A percentile compares a stretch with the other conserved stretches of the same genome.
These are phyloP conservation scores for Vitellaria paradoxa DNA, from an alignment of 179 eudicot species.

Conservation along the genomic window DNA sequence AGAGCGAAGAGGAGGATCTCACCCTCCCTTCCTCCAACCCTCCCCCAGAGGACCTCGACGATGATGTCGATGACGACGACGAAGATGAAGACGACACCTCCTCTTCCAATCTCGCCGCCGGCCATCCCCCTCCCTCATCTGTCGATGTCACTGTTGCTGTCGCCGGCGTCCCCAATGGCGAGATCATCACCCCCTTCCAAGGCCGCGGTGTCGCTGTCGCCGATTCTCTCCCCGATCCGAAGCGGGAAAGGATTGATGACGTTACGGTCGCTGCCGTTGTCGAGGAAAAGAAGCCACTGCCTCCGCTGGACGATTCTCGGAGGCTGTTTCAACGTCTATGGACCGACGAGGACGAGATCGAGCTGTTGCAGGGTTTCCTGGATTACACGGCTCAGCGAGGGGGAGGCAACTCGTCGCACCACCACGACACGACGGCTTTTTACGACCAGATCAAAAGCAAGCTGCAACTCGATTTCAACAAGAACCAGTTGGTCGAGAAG, in stretches of 20 bases:
- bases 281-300: slow-evolving; percentile 36
- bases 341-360: slow-evolving; percentile 98
- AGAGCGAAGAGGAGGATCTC: slow-evolving; percentile 13
- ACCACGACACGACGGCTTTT: slow-evolving; percentile 84
- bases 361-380: slow-evolving; percentile 77
- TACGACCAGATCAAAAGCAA: slow-evolving; percentile 85
- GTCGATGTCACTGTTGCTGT: slow-evolving; percentile 15
- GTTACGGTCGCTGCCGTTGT: slow-evolving; percentile 16
- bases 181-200: slow-evolving; percentile 8
- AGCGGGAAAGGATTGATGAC: slow-evolving; percentile 23
- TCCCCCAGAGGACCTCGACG: slow-evolving; percentile 18
- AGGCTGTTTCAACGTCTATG: slow-evolving; percentile 76
- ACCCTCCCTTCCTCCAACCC: neutral
- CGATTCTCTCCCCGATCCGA: slow-evolving; percentile 26
- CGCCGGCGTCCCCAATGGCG: slow-evolving; percentile 28
- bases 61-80: slow-evolving; percentile 20
- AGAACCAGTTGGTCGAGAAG: slow-evolving; percentile 91
- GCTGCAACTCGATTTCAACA: slow-evolving; percentile 80
- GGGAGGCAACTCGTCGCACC: slow-evolving; percentile 40
- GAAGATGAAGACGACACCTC: slow-evolving; percentile 42
- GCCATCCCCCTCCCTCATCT: slow-evolving; percentile 11
- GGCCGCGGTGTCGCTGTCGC: slow-evolving; percentile 24
- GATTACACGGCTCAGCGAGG: slow-evolving; percentile 58
- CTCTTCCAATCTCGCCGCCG: slow-evolving; percentile 21
- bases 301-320: slow-evolving; percentile 56